phyloP scores from a whole-genome alignment of 352 stramenopile species.

The Phytophthora parvispora region DNA sequence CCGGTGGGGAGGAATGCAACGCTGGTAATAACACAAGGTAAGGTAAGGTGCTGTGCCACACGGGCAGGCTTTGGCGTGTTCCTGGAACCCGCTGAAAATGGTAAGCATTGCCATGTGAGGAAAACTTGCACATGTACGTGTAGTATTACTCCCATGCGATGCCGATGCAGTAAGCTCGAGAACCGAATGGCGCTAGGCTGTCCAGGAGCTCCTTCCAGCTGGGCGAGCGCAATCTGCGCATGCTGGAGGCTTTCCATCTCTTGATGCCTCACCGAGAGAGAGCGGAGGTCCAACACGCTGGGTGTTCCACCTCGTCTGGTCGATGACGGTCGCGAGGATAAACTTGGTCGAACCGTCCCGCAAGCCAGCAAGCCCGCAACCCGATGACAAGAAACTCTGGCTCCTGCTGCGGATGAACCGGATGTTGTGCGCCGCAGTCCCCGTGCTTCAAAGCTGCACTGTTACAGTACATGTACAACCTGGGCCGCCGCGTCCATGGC shows the following conservation, averaged over 20 bases:
- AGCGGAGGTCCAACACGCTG: background rate
- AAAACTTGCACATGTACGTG: background rate
- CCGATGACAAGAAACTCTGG: conserved; percentile 24
- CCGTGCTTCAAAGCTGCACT: background rate
- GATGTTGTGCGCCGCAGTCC: conserved; percentile 16
- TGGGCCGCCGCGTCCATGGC: background rate
- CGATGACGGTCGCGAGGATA: background rate
- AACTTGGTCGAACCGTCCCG: background rate
- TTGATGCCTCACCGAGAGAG: background rate
- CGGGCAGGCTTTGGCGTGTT: background rate
- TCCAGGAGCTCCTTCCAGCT: background rate
- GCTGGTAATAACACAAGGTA: too few species aligned
- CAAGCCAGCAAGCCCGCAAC: background rate
- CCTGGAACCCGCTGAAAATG: too few species aligned
- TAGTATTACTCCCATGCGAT: background rate
- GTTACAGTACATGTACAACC: too few species aligned
- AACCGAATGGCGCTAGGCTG: background rate
- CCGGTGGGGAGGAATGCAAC: background rate
- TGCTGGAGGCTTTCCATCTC: background rate
- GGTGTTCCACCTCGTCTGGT: background rate
- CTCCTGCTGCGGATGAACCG: conserved; percentile 26
- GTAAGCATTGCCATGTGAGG: background rate
- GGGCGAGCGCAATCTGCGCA: background rate
- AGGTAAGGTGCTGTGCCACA: too few species aligned
- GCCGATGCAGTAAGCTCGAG: background rate